These are phyloP conservation scores for Tolypocladium cylindrosporum DNA, from an alignment of 2,329 filamentous ascomycete genomes.

Conservation along the genomic window DNA sequence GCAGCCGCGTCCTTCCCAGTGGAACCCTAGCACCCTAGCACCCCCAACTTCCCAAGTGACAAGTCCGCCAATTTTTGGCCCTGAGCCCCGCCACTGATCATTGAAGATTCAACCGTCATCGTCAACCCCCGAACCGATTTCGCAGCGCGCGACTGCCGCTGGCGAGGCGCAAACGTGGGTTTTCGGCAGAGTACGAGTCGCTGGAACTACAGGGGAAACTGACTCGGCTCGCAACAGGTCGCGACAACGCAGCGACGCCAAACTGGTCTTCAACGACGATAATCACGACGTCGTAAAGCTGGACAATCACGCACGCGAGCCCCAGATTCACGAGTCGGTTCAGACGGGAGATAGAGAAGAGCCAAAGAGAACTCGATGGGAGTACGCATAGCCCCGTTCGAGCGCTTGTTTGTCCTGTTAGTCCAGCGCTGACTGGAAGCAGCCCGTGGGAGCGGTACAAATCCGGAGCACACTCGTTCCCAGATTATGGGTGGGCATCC, in stretches of 20 bases:
- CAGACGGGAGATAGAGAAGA: conserved; percentile 5
- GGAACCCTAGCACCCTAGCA: neutral
- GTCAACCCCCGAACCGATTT: neutral
- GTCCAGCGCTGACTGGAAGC: conserved; percentile 2
- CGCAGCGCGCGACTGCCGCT: conserved; percentile 2
- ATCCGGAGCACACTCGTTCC: conserved; percentile 26
- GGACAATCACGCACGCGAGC: conserved; percentile 12
- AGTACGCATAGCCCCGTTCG: conserved; percentile 14
- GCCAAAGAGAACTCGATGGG: conserved; percentile 16
- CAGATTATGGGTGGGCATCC: conserved; percentile 29
- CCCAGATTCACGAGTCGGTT: conserved; percentile 1
- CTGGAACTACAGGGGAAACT: neutral
- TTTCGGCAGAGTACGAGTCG: neutral
- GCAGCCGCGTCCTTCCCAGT: neutral
- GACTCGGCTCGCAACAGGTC: neutral
- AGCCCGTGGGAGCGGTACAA: conserved; percentile 24
- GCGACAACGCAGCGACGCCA: neutral
- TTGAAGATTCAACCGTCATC: conserved; percentile 7
- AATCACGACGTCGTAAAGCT: conserved; percentile 12
- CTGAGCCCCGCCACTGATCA: conserved; percentile 5
- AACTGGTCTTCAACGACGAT: neutral
- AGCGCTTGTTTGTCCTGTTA: neutral
- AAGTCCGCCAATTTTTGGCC: neutral
- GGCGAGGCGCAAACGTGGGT: conserved; percentile 3
- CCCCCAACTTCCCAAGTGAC: neutral